These are phyloP conservation scores for Phlyctochytrium planicorne DNA, from an alignment of 192 early-diverging fungal genomes.

Conservation along the genomic window DNA sequence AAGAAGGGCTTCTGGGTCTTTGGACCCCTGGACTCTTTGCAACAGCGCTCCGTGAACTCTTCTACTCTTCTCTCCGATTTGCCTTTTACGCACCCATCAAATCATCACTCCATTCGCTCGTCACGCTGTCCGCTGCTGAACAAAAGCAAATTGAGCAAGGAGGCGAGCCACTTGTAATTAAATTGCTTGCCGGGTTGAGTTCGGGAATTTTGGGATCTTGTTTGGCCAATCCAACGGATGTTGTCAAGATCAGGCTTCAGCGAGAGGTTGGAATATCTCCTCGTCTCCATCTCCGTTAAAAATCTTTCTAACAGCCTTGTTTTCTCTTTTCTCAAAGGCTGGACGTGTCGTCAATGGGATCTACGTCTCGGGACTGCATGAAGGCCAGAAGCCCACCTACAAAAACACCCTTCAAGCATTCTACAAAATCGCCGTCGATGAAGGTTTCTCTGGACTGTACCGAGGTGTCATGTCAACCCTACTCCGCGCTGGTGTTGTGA, in stretches of 20 bases:
- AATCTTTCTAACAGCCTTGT: too few relatives aligned
- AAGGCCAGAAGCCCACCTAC: constrained; percentile 13
- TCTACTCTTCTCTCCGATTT: constrained; percentile 28
- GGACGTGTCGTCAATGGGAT: constrained; percentile 11
- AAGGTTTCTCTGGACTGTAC: constrained; percentile 29
- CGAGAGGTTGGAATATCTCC: constrained; percentile 8
- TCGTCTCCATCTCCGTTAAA: too few relatives aligned
- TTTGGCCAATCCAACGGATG: constrained; percentile 23
- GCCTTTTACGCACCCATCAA: constrained; percentile 23
- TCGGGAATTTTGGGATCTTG: constrained; percentile 20
- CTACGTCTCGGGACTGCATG: constrained; percentile 15
- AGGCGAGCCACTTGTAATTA: constrained; percentile 24
- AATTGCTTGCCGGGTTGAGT: constrained; percentile 10
- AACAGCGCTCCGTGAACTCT: constrained; percentile 19
- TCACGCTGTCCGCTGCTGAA: background rate
- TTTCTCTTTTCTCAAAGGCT: too few relatives aligned
- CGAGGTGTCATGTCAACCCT: constrained; percentile 48
- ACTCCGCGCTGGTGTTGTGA: constrained; percentile 44
- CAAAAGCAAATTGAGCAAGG: constrained; percentile 4
- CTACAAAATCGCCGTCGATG: constrained; percentile 10
- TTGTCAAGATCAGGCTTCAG: constrained; percentile 29
- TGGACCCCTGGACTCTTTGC: constrained; percentile 19
- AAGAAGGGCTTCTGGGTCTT: constrained; percentile 2
- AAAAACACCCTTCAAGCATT: constrained; percentile 21
- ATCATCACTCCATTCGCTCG: background rate